Evolutionary conservation across 2,329 filamentous ascomycete genomes (phyloP).

Genomic region (Clonostachys byssicola): DNA sequence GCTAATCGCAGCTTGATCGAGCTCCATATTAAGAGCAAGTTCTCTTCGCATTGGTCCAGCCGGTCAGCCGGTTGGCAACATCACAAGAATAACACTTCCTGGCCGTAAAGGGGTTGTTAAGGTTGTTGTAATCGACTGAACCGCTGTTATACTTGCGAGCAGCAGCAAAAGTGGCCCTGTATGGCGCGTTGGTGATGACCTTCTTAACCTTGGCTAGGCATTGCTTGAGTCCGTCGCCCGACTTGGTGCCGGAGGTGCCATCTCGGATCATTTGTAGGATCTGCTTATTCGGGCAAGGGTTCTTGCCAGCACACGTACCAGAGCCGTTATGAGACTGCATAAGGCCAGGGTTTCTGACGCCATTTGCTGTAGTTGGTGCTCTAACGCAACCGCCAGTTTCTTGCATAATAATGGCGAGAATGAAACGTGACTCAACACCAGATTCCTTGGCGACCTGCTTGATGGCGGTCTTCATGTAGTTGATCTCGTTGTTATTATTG

Average conservation of each 20-base stretch:
- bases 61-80: conserved; percentile 12
- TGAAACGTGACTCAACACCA: conserved; percentile 7
- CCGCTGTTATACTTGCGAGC: conserved; percentile 14
- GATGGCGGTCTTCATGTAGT: conserved; percentile 6
- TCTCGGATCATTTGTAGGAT: conserved; percentile 10
- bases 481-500: conserved; percentile 8
- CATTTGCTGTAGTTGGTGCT: conserved; percentile 8
- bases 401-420: conserved; percentile 23
- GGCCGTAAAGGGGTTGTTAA: conserved; percentile 9
- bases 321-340: conserved; percentile 11
- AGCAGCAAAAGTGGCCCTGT: conserved; percentile 7
- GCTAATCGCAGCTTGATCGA: too few species aligned
- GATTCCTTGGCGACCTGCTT: conserved; percentile 6
- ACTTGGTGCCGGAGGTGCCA: conserved; percentile 6
- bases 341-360: conserved; percentile 9
- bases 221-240: conserved; percentile 8
- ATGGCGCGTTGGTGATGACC: conserved; percentile 1
- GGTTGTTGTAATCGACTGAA: conserved; percentile 12
- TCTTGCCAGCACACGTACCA: conserved; percentile 7
- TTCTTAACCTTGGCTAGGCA: not conserved
- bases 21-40: too few species aligned
- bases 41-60: conserved; percentile 9
- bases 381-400: conserved; percentile 14
- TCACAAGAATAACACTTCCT: conserved; percentile 12
- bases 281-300: conserved; percentile 4